A percentile compares a stretch with the other conserved stretches of the same genome.
phyloP scores from a whole-genome alignment of 2,329 filamentous ascomycete genomes.

The Pleomassaria siparia region DNA sequence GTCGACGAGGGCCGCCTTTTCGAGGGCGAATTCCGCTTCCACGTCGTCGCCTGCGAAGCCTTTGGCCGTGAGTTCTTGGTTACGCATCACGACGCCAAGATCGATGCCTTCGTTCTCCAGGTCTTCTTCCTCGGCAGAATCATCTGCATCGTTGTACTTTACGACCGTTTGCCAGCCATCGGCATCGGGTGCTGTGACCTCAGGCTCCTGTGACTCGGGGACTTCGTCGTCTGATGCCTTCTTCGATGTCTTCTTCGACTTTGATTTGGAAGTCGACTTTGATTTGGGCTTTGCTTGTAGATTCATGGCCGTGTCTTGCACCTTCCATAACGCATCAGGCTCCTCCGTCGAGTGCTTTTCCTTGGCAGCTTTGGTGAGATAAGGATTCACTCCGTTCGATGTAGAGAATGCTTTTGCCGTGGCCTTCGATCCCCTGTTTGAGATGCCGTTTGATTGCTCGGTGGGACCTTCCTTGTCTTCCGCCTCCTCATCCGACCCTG shows the following conservation, averaged over 20 bases:
- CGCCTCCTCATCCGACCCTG: slow-evolving; percentile 50
- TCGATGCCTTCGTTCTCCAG: slow-evolving; percentile 44
- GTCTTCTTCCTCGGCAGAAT: slow-evolving; percentile 31
- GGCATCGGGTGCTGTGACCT: slow-evolving; percentile 38
- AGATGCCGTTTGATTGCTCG: background rate
- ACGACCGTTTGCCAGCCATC: slow-evolving; percentile 50
- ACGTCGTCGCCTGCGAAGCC: slow-evolving; percentile 89
- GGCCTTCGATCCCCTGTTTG: background rate
- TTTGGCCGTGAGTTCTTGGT: slow-evolving; percentile 70
- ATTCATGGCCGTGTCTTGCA: slow-evolving; percentile 11
- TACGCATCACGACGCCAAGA: slow-evolving; percentile 47
- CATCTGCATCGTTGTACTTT: slow-evolving; percentile 30
- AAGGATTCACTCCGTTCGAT: slow-evolving; percentile 30
- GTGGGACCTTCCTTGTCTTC: slow-evolving; percentile 25
- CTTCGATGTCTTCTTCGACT: slow-evolving; percentile 4
- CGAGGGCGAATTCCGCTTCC: slow-evolving; percentile 73
- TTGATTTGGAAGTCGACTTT: slow-evolving; percentile 19
- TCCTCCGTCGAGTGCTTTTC: slow-evolving; percentile 20
- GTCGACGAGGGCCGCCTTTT: slow-evolving; percentile 71
- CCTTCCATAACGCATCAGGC: slow-evolving; percentile 14
- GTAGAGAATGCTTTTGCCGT: background rate
- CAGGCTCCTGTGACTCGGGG: slow-evolving; percentile 36
- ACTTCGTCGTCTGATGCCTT: slow-evolving; percentile 26
- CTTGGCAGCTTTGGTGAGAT: slow-evolving; percentile 35
- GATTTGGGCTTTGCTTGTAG: slow-evolving; percentile 11